Evolutionary conservation across 1,139 yeast species (phyloP), one percentile per base, ranked within the genome.

Genomic region (Hyphopichia khmerensis): DNA sequence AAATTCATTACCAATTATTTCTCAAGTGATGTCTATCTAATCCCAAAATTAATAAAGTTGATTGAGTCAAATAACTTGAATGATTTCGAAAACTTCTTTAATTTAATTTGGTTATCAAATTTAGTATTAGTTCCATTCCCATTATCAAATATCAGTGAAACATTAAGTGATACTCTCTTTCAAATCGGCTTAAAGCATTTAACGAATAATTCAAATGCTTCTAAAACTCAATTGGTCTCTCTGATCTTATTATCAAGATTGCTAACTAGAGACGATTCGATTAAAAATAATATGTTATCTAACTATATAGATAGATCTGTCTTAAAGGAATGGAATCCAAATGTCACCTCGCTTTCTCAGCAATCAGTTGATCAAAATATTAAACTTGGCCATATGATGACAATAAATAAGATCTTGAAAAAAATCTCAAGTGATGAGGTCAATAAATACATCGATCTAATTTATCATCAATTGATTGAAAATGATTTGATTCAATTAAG

Each of bases 31-130:
- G 78, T 85, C 1, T 65, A 71, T 46, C 56, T 79, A 33, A 60
- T 86, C 9, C 70, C 71, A 0, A 48, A 50, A 6, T 55, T 81
- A 2, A 43, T 77, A 26, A 39, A 51, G 4, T 46, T 60, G 38
- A 44, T 65, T 11, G 37, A 40, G 7, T 13, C 41, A 9, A 30
- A 35, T 2, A 42, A 18, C 14, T 41, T 44, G 29, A 44, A 48
- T 76, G 96, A 95, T 68, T 80, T 55, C 48, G 77, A 77, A 39
- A 58, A 72, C 10, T 87, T 80, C 51, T 60, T 83, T 3, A 59
- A 82, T 36, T 62, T 89, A n/a, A 65, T 87, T 7, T 90, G 96
- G 96, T 66, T 88, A 14, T 75, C 86, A 1, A 79, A 84, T 24
- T 64, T 89, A 16, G 77, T 82, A 0, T 63, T 87, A 30, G 81